Evolutionary conservation across 202 grass and related monocot genomes (phyloP).

Genomic region (Elaeis oleifera): DNA sequence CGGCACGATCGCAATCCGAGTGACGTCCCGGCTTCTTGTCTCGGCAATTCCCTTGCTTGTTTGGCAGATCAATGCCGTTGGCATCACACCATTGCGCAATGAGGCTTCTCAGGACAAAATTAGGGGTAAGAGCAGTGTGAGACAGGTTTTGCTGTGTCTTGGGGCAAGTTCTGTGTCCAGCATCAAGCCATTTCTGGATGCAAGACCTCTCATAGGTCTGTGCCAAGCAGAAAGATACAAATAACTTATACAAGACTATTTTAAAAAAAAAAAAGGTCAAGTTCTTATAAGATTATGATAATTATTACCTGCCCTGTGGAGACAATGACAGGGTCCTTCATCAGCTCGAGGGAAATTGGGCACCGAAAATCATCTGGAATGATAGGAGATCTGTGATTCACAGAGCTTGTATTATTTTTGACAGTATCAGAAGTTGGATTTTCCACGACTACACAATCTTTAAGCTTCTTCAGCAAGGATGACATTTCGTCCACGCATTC

Average conservation of each 20-base stretch:
- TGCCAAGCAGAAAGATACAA: neutral
- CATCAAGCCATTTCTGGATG: constrained; percentile 95
- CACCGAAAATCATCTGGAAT: constrained; percentile 93
- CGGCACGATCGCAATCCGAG: constrained; percentile 53
- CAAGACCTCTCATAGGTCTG: constrained; percentile 87
- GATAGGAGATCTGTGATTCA: constrained; percentile 61
- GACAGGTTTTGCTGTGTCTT: constrained; percentile 72
- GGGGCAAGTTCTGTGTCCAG: constrained; percentile 86
- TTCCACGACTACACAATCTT: constrained; percentile 42
- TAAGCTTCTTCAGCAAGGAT: constrained; percentile 80
- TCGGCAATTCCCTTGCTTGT: constrained; percentile 38
- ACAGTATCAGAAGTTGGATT: constrained; percentile 22
- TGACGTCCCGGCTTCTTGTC: constrained; percentile 47
- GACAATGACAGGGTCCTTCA: constrained; percentile 89
- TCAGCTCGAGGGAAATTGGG: constrained; percentile 94
- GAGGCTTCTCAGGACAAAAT: constrained; percentile 90
- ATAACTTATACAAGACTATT: neutral
- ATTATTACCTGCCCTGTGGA: constrained; percentile 71
- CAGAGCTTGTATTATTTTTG: constrained; percentile 25
- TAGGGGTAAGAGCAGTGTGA: constrained; percentile 68
- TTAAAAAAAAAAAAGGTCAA: neutral
- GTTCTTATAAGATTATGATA: neutral
- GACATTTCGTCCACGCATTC: constrained; percentile 74
- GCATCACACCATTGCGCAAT: constrained; percentile 95
- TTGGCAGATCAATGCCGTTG: constrained; percentile 82